Evolutionary conservation across 495 filamentous ascomycete genomes (phyloP).

Genomic region (Filosporella fistucella): DNA sequence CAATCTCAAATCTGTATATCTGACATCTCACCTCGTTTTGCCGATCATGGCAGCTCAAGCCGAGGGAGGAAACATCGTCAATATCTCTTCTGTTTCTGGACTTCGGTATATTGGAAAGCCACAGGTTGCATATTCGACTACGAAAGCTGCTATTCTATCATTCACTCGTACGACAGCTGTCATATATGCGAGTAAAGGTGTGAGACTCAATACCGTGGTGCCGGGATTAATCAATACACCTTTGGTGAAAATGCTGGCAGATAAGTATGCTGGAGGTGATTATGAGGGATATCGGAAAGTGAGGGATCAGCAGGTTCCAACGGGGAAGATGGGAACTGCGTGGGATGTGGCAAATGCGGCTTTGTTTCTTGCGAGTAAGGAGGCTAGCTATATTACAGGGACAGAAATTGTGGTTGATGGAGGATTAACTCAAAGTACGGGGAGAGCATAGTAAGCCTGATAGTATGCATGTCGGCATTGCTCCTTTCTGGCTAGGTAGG

Average conservation of each 20-base stretch:
- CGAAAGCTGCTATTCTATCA: conserved; percentile 44
- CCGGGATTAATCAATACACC: conserved; percentile 45
- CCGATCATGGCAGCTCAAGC: conserved; percentile 42
- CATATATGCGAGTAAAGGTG: conserved; percentile 39
- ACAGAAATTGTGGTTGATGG: conserved; percentile 53
- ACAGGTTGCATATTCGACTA: conserved; percentile 45
- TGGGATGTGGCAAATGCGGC: conserved; percentile 50
- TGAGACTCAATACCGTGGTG: conserved; percentile 49
- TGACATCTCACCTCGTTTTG: conserved; percentile 39
- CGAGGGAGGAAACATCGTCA: conserved; percentile 35
- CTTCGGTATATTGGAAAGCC: conserved; percentile 49
- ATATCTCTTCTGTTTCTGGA: conserved; percentile 41
- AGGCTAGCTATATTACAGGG: conserved; percentile 48
- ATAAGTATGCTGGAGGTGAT: conserved; percentile 37
- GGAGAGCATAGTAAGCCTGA: conserved; percentile 9
- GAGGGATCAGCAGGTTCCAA: conserved; percentile 28
- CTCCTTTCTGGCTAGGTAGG: too few species aligned
- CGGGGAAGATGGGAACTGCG: conserved; percentile 25
- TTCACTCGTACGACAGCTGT: conserved; percentile 47
- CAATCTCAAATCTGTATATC: conserved; percentile 49
- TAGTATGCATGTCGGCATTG: too few species aligned
- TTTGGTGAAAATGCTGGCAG: conserved; percentile 35
- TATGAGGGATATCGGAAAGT: conserved; percentile 28
- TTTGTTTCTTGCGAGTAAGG: conserved; percentile 45
- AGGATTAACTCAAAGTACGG: conserved; percentile 28